Percentiles rank a stretch among this genome's conserved stretches.
Evolutionary conservation across 2,329 filamentous ascomycete genomes (phyloP).

Genomic region (Aspergillus sp.): DNA sequence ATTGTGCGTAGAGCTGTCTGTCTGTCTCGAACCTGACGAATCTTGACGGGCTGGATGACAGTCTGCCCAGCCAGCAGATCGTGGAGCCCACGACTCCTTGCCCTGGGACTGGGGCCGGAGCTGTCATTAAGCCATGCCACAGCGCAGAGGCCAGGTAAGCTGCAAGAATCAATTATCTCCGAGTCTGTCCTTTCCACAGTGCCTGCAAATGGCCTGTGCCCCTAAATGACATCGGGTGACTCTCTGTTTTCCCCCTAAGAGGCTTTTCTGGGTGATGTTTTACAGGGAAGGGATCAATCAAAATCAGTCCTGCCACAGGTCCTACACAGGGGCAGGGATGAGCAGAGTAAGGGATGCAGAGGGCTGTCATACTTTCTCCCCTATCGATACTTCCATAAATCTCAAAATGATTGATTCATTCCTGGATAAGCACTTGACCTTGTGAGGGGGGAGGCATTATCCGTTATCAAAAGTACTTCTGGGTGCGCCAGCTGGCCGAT

Average conservation of each 20-base stretch:
- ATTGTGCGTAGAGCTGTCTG: not conserved
- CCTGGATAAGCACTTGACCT: not conserved
- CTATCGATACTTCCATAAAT: not conserved
- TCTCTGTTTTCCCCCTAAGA: not conserved
- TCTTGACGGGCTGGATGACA: not conserved
- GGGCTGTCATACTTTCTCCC: not conserved
- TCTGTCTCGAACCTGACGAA: not conserved
- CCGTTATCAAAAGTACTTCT: slow-evolving; percentile 6
- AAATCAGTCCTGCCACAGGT: not conserved
- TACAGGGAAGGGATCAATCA: slow-evolving; percentile 1
- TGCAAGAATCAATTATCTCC: slow-evolving; percentile 7
- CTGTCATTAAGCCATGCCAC: slow-evolving; percentile 10
- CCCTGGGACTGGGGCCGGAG: slow-evolving; percentile 7
- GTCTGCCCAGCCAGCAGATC: slow-evolving; percentile 11
- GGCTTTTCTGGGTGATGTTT: not conserved
- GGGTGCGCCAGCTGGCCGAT: slow-evolving; percentile 1
- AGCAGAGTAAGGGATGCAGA: slow-evolving; percentile 20
- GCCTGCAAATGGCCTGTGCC: not conserved
- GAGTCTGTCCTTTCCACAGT: not conserved
- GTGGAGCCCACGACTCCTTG: slow-evolving; percentile 9
- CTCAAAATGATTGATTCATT: not conserved
- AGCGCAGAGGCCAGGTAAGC: slow-evolving; percentile 5
- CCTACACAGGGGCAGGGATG: not conserved
- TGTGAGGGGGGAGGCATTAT: not conserved
- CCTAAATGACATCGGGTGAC: slow-evolving; percentile 2